These are phyloP conservation scores for sweet orange (Citrus sinensis) DNA, from an alignment of 345 rosid species.

Conservation along the genomic window DNA sequence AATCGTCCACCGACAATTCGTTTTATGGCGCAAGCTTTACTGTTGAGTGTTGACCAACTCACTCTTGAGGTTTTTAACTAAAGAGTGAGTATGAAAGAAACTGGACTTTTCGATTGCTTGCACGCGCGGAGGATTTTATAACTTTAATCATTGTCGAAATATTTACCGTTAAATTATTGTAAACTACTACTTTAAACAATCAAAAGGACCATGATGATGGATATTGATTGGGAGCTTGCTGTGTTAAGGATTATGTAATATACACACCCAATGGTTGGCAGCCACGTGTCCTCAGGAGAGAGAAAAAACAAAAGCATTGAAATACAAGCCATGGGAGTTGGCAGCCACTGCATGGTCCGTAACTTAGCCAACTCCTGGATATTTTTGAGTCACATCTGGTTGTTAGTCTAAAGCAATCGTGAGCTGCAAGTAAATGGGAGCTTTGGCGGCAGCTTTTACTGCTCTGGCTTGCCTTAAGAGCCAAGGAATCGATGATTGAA, in stretches of 20 bases:
- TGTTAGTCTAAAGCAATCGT: background rate
- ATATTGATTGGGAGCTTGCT: too few species aligned
- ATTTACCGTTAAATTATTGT: background rate
- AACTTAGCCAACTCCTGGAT: too few species aligned
- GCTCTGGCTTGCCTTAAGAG: background rate
- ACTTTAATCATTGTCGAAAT: background rate
- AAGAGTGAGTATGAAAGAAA: too few species aligned
- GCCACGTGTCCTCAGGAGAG: too few species aligned
- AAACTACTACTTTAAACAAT: background rate
- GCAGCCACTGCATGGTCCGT: too few species aligned
- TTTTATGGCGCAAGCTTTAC: background rate
- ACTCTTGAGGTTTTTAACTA: background rate
- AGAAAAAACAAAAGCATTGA: too few species aligned
- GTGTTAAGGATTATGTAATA: too few species aligned
- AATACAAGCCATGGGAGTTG: too few species aligned
- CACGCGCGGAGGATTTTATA: background rate
- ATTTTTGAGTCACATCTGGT: background rate
- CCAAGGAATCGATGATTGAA: slow-evolving; percentile 5
- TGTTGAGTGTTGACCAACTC: background rate
- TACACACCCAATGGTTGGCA: too few species aligned
- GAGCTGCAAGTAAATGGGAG: background rate
- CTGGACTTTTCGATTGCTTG: too few species aligned
- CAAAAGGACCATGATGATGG: background rate
- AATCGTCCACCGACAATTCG: background rate
- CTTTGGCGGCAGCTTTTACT: background rate